Conservation (phyloP, 2,329 filamentous ascomycete genomes). For the Ophiostoma fasciatum region DNA sequence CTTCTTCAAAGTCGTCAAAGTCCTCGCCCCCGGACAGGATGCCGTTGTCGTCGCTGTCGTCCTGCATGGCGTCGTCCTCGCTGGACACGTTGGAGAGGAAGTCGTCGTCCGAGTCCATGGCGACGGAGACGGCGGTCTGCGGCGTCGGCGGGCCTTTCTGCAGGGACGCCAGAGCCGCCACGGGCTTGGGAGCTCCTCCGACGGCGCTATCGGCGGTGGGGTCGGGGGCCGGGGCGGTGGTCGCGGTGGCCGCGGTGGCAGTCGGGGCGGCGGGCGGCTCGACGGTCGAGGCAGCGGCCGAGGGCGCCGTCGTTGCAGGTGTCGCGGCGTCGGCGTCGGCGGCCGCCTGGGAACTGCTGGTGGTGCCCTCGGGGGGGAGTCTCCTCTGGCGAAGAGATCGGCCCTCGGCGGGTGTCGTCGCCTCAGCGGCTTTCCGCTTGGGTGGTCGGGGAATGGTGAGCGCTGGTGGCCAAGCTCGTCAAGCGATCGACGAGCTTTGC, state of each 20-base stretch:
- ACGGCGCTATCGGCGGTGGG: too few species aligned
- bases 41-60: constrained; percentile 68
- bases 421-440: constrained; percentile 52
- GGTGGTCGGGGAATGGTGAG: constrained; percentile 44
- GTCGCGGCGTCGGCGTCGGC: constrained; percentile 32
- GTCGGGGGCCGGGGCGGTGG: too few species aligned
- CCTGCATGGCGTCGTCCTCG: constrained; percentile 57
- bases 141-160: constrained; percentile 10
- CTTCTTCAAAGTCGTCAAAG: constrained; percentile 42
- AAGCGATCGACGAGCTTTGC: constrained; percentile 11
- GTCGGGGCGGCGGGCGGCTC: too few species aligned
- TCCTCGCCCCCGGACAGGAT: constrained; percentile 37
- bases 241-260: background rate
- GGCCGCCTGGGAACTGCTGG: constrained; percentile 34
- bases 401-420: constrained; percentile 36
- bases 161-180: background rate
- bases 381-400: constrained; percentile 33
- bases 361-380: constrained; percentile 33
- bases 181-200: background rate
- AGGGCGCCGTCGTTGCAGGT: background rate
- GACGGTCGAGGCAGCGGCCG: background rate
- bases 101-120: constrained; percentile 93
- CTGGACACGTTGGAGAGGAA: constrained; percentile 77
- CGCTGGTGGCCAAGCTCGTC: constrained; percentile 11
- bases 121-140: constrained; percentile 34